A percentile compares a stretch with the other conserved stretches of the same genome.
Evolutionary conservation across 306 rosid genomes (phyloP).

Genomic region (Corylus avellana): DNA sequence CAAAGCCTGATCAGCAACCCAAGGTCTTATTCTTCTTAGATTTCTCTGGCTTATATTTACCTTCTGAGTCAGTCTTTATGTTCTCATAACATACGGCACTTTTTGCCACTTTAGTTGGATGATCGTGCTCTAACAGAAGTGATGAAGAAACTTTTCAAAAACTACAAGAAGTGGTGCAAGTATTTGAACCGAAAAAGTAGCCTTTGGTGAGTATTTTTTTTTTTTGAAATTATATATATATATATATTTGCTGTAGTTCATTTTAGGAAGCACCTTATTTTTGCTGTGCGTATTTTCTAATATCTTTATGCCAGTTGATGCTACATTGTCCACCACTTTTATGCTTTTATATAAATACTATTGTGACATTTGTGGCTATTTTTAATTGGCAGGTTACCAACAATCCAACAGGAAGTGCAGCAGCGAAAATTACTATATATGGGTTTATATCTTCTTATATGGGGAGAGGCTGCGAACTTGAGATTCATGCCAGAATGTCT

Average conservation of each 20-base stretch:
- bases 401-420: conserved; percentile 94
- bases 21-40: conserved; percentile 55
- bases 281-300: background rate
- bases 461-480: conserved; percentile 99
- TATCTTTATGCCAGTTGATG: background rate
- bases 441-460: conserved; percentile 96
- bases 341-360: background rate
- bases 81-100: conserved; percentile 15
- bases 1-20: conserved; percentile 69
- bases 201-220: conserved; percentile 79
- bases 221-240: background rate
- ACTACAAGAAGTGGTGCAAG: conserved; percentile 93
- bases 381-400: conserved; percentile 74
- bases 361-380: conserved; percentile 15
- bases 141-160: conserved; percentile 94
- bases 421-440: conserved; percentile 87
- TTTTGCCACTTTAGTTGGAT: conserved; percentile 60
- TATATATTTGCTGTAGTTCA: background rate
- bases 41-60: conserved; percentile 6
- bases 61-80: conserved; percentile 18
- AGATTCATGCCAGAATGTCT: conserved; percentile 99
- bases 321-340: background rate
- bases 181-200: conserved; percentile 97
- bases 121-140: conserved; percentile 77
- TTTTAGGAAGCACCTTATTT: background rate